Percentiles rank a stretch among this genome's conserved stretches.
Evolutionary conservation across 257 asterid species (phyloP).

Genomic region (Plantago major): DNA sequence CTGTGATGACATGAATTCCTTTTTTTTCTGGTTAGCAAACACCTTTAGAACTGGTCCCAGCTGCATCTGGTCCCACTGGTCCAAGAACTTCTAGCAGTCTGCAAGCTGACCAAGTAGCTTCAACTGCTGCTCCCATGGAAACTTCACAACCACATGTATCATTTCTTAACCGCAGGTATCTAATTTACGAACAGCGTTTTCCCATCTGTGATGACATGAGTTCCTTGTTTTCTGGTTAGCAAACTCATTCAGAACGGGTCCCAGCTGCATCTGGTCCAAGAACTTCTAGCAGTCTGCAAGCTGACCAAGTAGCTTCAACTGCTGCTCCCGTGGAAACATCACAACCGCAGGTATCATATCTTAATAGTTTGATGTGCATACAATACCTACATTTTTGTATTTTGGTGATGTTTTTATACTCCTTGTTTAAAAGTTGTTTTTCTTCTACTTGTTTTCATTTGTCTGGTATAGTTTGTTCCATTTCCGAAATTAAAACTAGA

Average conservation of each 20-base stretch:
- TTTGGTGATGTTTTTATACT: not conserved
- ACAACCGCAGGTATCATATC: conserved; percentile 25
- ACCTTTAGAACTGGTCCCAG: conserved; percentile 40
- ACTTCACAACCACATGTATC: conserved; percentile 72
- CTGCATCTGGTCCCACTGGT: conserved; percentile 35
- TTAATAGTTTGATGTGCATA: conserved; percentile 6
- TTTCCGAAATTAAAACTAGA: no score
- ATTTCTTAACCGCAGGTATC: conserved; percentile 1
- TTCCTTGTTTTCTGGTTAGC: conserved; percentile 37
- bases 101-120: conserved; percentile 50
- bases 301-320: conserved; percentile 48
- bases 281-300: conserved; percentile 38
- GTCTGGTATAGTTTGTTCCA: no score
- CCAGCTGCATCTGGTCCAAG: conserved; percentile 34
- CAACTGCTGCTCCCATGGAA: conserved; percentile 41
- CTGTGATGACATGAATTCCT: conserved; percentile 1
- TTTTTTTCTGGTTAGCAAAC: conserved; percentile 46
- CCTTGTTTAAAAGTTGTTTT: not conserved
- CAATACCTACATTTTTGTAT: not conserved
- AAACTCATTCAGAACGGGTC: conserved; percentile 46
- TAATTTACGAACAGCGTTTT: not conserved
- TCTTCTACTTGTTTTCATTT: no score
- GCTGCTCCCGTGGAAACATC: conserved; percentile 48
- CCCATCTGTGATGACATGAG: not conserved
- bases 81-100: conserved; percentile 39